These are phyloP conservation scores for Leccinum boreale DNA, from an alignment of 768 basidiomycete species.

Conservation along the genomic window DNA sequence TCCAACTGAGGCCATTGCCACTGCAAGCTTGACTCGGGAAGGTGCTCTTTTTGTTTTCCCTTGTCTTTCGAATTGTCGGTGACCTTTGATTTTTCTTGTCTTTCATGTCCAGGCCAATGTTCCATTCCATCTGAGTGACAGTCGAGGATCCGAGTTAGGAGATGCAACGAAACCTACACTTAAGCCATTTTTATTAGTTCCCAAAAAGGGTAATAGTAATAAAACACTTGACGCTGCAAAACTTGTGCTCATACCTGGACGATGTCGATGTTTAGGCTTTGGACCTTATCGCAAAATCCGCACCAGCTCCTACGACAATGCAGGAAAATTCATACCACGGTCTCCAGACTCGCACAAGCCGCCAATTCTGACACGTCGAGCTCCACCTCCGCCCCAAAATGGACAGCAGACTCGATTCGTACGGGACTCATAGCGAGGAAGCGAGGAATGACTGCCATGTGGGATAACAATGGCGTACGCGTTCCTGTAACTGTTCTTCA, in stretches of 20 bases:
- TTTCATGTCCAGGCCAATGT: constrained; percentile 61
- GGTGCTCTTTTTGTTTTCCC: constrained; percentile 28
- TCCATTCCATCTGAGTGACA: constrained; percentile 65
- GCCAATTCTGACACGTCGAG: constrained; percentile 16
- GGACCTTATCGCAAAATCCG: constrained; percentile 42
- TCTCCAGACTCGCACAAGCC: constrained; percentile 29
- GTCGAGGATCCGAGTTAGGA: neutral
- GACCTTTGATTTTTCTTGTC: constrained; percentile 22
- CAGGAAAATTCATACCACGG: constrained; percentile 46
- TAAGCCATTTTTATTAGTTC: neutral
- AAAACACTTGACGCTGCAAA: neutral
- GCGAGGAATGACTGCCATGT: constrained; percentile 92
- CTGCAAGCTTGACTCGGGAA: constrained; percentile 20
- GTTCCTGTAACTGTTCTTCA: constrained; percentile 94
- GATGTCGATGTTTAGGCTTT: constrained; percentile 59
- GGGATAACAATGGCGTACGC: constrained; percentile 85
- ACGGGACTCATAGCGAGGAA: constrained; percentile 94
- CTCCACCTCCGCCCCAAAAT: constrained; percentile 46
- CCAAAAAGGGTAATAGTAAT: constrained; percentile 19
- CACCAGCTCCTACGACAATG: constrained; percentile 30
- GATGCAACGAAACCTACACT: constrained; percentile 27
- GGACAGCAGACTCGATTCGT: constrained; percentile 81
- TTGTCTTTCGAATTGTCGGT: constrained; percentile 23
- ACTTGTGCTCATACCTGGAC: constrained; percentile 15
- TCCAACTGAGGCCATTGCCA: constrained; percentile 54